phyloP scores from a whole-genome alignment of 176 grass and related monocot species.

The Pontederia paniculata region DNA sequence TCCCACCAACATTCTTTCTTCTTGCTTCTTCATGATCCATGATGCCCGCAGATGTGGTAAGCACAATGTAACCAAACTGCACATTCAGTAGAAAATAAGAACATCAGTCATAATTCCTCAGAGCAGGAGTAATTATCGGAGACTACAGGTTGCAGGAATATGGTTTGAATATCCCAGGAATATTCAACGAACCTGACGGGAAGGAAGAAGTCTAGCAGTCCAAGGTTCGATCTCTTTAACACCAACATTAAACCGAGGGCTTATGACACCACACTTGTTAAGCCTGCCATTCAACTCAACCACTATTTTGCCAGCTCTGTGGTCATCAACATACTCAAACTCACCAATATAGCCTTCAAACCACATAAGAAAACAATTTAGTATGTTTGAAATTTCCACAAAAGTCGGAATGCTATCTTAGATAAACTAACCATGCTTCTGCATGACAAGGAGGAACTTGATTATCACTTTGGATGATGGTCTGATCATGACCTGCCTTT shows the following conservation, averaged over 20 bases:
- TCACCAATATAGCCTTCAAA: conserved; percentile 51
- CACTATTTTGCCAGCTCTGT: conserved; percentile 49
- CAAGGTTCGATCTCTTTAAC: conserved; percentile 63
- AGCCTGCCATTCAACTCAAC: conserved; percentile 56
- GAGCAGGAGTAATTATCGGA: too few relatives aligned
- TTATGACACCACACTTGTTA: too few relatives aligned
- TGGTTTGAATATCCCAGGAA: too few relatives aligned
- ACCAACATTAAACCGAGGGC: conserved; percentile 70
- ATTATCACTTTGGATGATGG: conserved; percentile 71
- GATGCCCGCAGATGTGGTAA: too few relatives aligned
- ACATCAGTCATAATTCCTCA: too few relatives aligned
- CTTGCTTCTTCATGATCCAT: too few relatives aligned
- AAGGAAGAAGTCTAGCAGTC: conserved; percentile 52
- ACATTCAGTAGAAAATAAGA: too few relatives aligned
- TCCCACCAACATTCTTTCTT: too few relatives aligned
- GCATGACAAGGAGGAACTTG: conserved; percentile 69
- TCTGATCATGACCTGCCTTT: conserved; percentile 63
- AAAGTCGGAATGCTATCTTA: too few relatives aligned
- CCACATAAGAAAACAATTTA: neutral
- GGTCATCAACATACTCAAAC: conserved; percentile 60
- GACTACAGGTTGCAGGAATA: too few relatives aligned
- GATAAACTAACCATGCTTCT: conserved; percentile 47
- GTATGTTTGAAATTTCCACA: neutral
- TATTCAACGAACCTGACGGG: conserved; percentile 39
- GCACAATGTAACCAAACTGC: too few relatives aligned